phyloP scores from a whole-genome alignment of 331 rosid species.

The Pyrus hybrid region DNA sequence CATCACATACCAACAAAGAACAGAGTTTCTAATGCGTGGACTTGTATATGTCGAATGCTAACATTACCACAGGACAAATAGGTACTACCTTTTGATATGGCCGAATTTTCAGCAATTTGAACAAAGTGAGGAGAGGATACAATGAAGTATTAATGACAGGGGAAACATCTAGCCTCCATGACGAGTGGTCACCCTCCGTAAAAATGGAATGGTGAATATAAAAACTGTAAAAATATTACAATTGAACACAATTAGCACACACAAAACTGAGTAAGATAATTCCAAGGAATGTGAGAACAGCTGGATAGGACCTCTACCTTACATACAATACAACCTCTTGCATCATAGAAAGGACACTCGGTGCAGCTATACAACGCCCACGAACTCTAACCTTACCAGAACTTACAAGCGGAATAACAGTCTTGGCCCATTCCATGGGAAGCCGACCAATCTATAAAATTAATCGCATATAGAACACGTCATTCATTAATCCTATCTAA shows the following conservation, averaged over 20 bases:
- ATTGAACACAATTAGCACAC: not conserved
- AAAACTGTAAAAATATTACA: slow-evolving; percentile 39
- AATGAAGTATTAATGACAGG: slow-evolving; percentile 34
- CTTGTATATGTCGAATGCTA: not conserved
- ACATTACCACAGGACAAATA: not conserved
- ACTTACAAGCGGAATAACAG: slow-evolving; percentile 49
- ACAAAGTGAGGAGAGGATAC: slow-evolving; percentile 55
- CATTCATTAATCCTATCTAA: not conserved
- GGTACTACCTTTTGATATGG: slow-evolving; percentile 52
- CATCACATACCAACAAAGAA: not conserved
- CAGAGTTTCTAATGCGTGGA: not conserved
- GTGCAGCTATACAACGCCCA: slow-evolving; percentile 68
- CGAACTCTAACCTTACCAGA: slow-evolving; percentile 47
- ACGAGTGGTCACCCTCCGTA: slow-evolving; percentile 29
- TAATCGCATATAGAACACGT: not conserved
- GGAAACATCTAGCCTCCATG: slow-evolving; percentile 61
- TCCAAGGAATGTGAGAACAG: not conserved
- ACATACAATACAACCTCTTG: slow-evolving; percentile 58
- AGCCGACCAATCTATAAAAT: slow-evolving; percentile 69
- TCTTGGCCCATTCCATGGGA: slow-evolving; percentile 83
- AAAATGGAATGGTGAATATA: slow-evolving; percentile 48
- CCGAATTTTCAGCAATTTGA: slow-evolving; percentile 48
- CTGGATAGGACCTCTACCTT: slow-evolving; percentile 35
- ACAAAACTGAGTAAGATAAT: not conserved
- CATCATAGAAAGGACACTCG: slow-evolving; percentile 46